A percentile compares a stretch with the other conserved stretches of the same genome.
These are phyloP conservation scores for Botryosphaeria dothidea DNA, from an alignment of 2,329 filamentous ascomycete species.

Conservation along the genomic window DNA sequence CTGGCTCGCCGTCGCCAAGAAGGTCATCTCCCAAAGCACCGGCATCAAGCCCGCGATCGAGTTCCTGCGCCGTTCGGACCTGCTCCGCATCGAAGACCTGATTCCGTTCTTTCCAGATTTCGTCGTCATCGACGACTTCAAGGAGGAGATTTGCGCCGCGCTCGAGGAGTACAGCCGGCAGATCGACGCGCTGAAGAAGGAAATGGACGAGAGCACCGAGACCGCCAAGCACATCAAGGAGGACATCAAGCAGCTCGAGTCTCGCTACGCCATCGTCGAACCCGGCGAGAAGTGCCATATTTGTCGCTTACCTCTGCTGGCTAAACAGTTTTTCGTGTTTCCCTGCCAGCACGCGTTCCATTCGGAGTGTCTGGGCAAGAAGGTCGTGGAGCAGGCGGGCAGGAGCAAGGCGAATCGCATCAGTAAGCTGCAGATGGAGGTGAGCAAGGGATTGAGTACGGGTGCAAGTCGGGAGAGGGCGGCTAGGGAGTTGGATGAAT, in stretches of 20 bases:
- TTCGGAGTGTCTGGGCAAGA: slow-evolving; percentile 85
- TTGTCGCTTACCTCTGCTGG: slow-evolving; percentile 81
- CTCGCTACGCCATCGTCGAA: slow-evolving; percentile 93
- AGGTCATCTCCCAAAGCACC: slow-evolving; percentile 82
- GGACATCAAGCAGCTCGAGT: slow-evolving; percentile 83
- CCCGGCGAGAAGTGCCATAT: slow-evolving; percentile 93
- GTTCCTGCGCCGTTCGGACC: slow-evolving; percentile 86
- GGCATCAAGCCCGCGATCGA: slow-evolving; percentile 88
- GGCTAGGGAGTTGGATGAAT: slow-evolving; percentile 84
- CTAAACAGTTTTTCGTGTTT: slow-evolving; percentile 95
- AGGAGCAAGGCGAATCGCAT: slow-evolving; percentile 77
- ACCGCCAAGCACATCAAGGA: slow-evolving; percentile 89
- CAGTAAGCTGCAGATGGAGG: slow-evolving; percentile 78
- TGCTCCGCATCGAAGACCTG: slow-evolving; percentile 91
- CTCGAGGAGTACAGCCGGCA: slow-evolving; percentile 90
- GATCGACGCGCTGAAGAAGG: slow-evolving; percentile 83
- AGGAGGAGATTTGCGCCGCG: slow-evolving; percentile 93
- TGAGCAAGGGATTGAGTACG: slow-evolving; percentile 72
- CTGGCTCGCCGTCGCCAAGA: slow-evolving; percentile 93
- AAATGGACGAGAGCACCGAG: slow-evolving; percentile 92
- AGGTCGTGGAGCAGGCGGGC: slow-evolving; percentile 80
- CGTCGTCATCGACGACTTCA: slow-evolving; percentile 98
- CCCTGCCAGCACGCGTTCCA: slow-evolving; percentile 98
- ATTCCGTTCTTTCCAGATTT: slow-evolving; percentile 99
- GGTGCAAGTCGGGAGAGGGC: slow-evolving; percentile 67